Evolutionary conservation across 495 filamentous ascomycete species (phyloP).

Genomic region (Cairneyella variabilis): DNA sequence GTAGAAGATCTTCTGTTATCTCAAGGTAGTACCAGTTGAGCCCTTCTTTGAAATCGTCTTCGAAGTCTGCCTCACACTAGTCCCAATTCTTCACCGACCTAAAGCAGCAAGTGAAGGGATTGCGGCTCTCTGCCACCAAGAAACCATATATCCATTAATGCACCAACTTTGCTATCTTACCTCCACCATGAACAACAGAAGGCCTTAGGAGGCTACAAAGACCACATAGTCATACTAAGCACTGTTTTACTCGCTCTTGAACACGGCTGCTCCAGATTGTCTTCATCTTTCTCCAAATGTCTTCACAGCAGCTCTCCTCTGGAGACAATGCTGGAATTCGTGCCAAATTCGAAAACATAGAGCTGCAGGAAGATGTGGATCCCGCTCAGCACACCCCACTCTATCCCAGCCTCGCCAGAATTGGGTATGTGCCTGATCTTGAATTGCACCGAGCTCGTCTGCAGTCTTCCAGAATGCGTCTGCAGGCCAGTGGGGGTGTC

Average conservation of each 20-base stretch:
- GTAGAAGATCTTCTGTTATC: neutral
- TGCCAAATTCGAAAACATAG: neutral
- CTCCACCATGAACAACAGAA: neutral
- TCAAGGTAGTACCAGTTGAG: neutral
- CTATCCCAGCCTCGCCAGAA: neutral
- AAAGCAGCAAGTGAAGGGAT: neutral
- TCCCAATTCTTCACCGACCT: neutral
- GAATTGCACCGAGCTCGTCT: conserved; percentile 1
- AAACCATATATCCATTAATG: neutral
- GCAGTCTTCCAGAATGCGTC: conserved; percentile 1
- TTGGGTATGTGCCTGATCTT: neutral
- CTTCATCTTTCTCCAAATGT: conserved; percentile 1
- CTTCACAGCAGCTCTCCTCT: neutral
- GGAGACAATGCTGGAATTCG: neutral
- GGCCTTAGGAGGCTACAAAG: too few species aligned
- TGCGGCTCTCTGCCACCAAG: neutral
- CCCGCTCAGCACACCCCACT: neutral
- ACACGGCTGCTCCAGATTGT: too few species aligned
- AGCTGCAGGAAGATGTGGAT: neutral
- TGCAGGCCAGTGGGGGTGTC: neutral
- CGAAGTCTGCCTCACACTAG: neutral
- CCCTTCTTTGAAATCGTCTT: neutral
- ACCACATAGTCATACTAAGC: too few species aligned
- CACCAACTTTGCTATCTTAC: neutral
- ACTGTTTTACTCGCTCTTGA: too few species aligned